Conservation (phyloP, 2,329 filamentous ascomycete species). For the Pleurostoma richardsiae region DNA sequence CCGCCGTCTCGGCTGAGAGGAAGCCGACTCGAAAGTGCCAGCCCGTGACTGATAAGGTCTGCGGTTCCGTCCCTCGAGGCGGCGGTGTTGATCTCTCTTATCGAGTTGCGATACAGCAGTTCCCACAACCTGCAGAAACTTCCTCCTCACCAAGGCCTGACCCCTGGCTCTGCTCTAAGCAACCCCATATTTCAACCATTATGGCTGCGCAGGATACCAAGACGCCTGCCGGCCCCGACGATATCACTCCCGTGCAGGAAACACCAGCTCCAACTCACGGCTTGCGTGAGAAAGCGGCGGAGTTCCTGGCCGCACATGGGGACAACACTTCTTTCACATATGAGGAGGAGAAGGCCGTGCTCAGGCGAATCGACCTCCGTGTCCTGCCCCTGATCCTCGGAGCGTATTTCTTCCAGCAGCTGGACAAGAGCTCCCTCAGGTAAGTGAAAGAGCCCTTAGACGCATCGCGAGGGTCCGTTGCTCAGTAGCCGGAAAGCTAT, state of each 20-base stretch:
- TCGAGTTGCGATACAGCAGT: too few relatives aligned
- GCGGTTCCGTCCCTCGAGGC: too few relatives aligned
- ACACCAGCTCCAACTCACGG: background rate
- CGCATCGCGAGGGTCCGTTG: too few relatives aligned
- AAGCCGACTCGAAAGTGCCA: too few relatives aligned
- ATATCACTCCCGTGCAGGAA: constrained; percentile 16
- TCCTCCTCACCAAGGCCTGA: too few relatives aligned
- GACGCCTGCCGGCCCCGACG: constrained; percentile 4
- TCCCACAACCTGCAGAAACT: too few relatives aligned
- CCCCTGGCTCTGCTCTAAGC: too few relatives aligned
- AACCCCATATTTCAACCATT: too few relatives aligned
- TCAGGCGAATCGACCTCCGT: constrained; percentile 42
- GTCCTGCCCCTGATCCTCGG: constrained; percentile 46
- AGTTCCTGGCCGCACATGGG: constrained; percentile 35
- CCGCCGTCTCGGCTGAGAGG: too few relatives aligned
- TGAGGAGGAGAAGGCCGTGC: constrained; percentile 41
- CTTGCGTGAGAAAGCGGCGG: constrained; percentile 34
- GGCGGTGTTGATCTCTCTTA: too few relatives aligned
- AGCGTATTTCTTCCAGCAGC: constrained; percentile 54
- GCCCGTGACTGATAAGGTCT: too few relatives aligned
- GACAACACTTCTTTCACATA: constrained; percentile 32
- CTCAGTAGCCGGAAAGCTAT: constrained; percentile 18
- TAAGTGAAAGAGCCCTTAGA: background rate
- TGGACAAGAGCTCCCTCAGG: constrained; percentile 41
- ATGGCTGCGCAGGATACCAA: constrained; percentile 3